Percentiles rank a stretch among this genome's conserved stretches.
phyloP scores from a whole-genome alignment of 257 asterid species.

The Avicennia marina region DNA sequence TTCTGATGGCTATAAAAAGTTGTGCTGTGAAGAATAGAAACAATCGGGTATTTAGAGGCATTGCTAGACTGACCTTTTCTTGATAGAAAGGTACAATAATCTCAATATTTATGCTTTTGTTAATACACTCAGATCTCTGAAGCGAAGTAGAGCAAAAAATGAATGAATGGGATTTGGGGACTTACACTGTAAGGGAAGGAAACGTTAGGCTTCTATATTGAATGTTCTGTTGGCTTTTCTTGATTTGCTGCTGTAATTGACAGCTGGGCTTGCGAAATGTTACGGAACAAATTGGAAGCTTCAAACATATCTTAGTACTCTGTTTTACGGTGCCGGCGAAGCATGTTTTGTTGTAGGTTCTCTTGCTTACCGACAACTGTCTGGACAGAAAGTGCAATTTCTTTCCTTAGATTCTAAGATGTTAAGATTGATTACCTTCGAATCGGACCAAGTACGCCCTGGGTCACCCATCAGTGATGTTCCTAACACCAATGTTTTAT shows the following conservation, averaged over 20 bases:
- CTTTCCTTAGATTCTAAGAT: conserved; percentile 10
- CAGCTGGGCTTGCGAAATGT: conserved; percentile 9
- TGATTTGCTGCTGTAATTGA: neutral
- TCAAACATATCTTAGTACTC: conserved; percentile 9
- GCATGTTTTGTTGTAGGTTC: conserved; percentile 3
- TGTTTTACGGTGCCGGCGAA: neutral
- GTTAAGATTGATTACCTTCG: too few relatives aligned
- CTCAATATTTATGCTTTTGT: too few relatives aligned
- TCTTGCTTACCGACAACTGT: neutral
- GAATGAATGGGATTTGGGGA: too few relatives aligned
- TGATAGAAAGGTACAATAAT: too few relatives aligned
- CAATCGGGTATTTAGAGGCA: too few relatives aligned
- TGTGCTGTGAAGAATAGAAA: conserved; percentile 25
- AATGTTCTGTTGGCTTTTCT: conserved; percentile 2
- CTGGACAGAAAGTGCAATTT: neutral
- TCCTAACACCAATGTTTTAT: too few relatives aligned
- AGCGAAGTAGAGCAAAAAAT: too few relatives aligned
- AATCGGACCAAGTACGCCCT: too few relatives aligned
- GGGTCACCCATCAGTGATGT: too few relatives aligned
- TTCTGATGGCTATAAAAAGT: conserved; percentile 8
- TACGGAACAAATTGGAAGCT: conserved; percentile 12
- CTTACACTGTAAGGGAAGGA: too few relatives aligned
- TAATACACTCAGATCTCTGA: too few relatives aligned
- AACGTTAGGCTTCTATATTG: conserved; percentile 5
- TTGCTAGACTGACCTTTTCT: too few relatives aligned